Percentiles rank a stretch among this genome's conserved stretches.
Conservation (phyloP, 345 rosid genomes). For the Durio zibethinus region DNA sequence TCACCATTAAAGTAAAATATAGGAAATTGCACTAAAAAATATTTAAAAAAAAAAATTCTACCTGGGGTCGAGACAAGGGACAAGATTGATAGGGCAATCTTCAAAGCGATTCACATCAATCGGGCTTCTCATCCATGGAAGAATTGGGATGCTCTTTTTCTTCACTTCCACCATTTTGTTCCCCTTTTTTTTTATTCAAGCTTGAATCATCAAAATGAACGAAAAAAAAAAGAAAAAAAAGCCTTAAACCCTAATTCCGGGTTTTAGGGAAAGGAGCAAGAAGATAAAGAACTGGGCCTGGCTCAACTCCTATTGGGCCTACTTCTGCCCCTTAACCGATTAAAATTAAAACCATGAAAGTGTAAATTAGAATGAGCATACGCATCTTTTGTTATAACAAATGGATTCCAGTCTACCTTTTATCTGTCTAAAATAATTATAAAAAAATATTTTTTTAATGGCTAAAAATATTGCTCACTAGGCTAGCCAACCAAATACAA, state of each 20-base stretch:
- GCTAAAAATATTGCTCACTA: no score
- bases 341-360: no score
- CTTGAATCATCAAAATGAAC: neutral
- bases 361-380: no score
- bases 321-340: neutral
- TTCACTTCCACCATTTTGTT: conserved; percentile 29
- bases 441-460: no score
- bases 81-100: conserved; percentile 50
- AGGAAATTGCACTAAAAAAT: neutral
- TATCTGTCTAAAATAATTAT: no score
- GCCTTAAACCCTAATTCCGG: neutral
- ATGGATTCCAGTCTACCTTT: no score
- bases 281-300: neutral
- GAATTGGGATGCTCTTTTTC: conserved; percentile 43
- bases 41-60: conserved; percentile 2
- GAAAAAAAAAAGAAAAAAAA: no score
- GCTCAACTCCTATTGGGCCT: neutral
- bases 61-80: conserved; percentile 85
- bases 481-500: no score
- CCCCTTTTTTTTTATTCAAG: neutral
- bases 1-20: neutral
- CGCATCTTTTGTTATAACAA: no score
- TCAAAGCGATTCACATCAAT: conserved; percentile 51
- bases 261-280: neutral
- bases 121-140: conserved; percentile 95